Conservation (phyloP, 768 basidiomycete species). For the Leccinum uliginosum region DNA sequence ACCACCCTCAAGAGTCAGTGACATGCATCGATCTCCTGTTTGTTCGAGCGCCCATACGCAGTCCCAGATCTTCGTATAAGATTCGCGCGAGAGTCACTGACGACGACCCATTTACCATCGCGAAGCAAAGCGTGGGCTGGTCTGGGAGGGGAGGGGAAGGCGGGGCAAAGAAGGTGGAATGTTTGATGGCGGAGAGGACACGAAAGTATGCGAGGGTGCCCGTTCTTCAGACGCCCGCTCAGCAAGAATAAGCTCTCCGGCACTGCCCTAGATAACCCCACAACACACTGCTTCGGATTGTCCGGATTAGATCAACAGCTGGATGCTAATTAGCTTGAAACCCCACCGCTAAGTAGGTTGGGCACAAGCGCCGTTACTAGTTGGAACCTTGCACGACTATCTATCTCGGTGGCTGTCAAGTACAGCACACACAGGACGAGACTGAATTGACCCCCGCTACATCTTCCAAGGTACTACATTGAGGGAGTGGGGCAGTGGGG, state of each 20-base stretch:
- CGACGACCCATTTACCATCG: conserved; percentile 58
- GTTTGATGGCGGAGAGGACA: conserved; percentile 83
- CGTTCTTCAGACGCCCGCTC: no score
- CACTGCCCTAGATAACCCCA: no score
- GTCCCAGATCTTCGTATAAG: conserved; percentile 68
- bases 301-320: no score
- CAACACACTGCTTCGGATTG: no score
- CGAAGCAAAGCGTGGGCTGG: conserved; percentile 54
- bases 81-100: conserved; percentile 57
- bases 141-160: conserved; percentile 40
- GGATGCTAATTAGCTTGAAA: no score
- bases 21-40: not conserved
- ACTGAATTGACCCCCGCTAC: not conserved
- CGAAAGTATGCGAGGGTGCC: conserved; percentile 96
- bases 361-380: no score
- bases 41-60: conserved; percentile 4
- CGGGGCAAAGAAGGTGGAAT: conserved; percentile 75
- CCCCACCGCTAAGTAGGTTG: no score
- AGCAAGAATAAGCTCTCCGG: no score
- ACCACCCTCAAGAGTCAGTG: conserved; percentile 62
- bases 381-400: no score
- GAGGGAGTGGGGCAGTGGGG: not conserved
- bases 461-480: not conserved
- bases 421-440: not conserved
- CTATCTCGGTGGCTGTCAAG: no score